These are phyloP conservation scores for Termitomyces eurrhizus DNA, from an alignment of 768 basidiomycete species.

Conservation along the genomic window DNA sequence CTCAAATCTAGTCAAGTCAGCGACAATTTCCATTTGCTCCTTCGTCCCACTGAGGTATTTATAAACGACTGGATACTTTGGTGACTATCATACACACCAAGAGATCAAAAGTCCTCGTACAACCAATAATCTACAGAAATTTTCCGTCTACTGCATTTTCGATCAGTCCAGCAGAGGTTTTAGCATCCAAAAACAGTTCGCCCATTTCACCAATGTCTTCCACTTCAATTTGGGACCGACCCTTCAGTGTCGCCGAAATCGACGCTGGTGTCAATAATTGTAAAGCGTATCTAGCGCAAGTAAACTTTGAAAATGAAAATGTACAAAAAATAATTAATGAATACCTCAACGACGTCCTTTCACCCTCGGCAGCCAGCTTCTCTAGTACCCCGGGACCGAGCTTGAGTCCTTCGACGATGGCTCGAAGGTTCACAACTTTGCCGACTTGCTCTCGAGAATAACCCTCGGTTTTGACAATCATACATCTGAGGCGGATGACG, in stretches of 20 bases:
- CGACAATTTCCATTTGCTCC: background rate
- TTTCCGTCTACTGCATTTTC: slow-evolving; percentile 31
- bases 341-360: slow-evolving; percentile 75
- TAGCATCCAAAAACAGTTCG: slow-evolving; percentile 93
- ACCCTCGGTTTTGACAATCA: slow-evolving; percentile 90
- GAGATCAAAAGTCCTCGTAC: background rate
- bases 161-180: slow-evolving; percentile 64
- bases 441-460: slow-evolving; percentile 83
- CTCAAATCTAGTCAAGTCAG: background rate
- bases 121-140: slow-evolving; percentile 12
- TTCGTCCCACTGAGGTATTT: background rate
- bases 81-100: slow-evolving; percentile 3
- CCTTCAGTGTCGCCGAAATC: slow-evolving; percentile 75
- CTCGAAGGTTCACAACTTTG: slow-evolving; percentile 82
- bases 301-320: background rate
- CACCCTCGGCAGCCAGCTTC: slow-evolving; percentile 76
- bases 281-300: slow-evolving; percentile 67
- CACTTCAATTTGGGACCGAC: slow-evolving; percentile 74
- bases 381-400: slow-evolving; percentile 76
- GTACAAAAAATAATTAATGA: background rate
- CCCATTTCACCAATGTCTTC: slow-evolving; percentile 95
- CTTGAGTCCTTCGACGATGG: slow-evolving; percentile 81
- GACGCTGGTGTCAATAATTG: slow-evolving; percentile 90
- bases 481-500: slow-evolving; percentile 48
- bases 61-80: background rate